A percentile compares a stretch with the other conserved stretches of the same genome.
These are phyloP conservation scores for Phytophthora cactorum DNA, from an alignment of 352 stramenopile species.

Conservation along the genomic window DNA sequence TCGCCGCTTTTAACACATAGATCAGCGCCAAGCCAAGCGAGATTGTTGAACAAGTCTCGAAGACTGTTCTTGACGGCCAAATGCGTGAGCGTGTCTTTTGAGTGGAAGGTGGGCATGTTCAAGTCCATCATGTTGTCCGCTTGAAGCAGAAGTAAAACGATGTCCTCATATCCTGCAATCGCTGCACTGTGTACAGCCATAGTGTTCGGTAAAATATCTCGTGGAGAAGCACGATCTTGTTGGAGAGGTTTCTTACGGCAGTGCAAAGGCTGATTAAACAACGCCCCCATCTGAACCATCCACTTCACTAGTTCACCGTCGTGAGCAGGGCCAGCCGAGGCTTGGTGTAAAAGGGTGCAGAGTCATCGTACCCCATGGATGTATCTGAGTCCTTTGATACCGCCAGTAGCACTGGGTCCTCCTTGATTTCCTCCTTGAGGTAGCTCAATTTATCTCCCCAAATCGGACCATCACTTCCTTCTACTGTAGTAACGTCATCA, in stretches of 20 bases:
- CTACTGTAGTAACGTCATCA: neutral
- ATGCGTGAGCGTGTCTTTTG: conserved; percentile 37
- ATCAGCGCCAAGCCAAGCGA: conserved; percentile 27
- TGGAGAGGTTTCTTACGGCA: conserved; percentile 11
- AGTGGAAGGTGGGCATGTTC: conserved; percentile 37
- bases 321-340: conserved; percentile 31
- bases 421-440: neutral
- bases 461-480: neutral
- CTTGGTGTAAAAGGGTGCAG: conserved; percentile 37
- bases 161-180: conserved; percentile 27
- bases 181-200: conserved; percentile 32
- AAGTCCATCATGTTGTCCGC: conserved; percentile 31
- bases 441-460: neutral
- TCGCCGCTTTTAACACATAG: conserved; percentile 14
- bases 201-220: conserved; percentile 11
- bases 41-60: conserved; percentile 11
- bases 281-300: conserved; percentile 43
- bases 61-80: conserved; percentile 30
- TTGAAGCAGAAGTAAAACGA: conserved; percentile 34
- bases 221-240: conserved; percentile 4
- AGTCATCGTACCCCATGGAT: conserved; percentile 11
- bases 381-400: neutral
- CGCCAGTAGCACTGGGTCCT: neutral
- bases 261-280: conserved; percentile 23
- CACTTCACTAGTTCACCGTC: conserved; percentile 43